phyloP scores from a whole-genome alignment of 2,329 filamentous ascomycete species.

The Fonsecaea pedrosoi region DNA sequence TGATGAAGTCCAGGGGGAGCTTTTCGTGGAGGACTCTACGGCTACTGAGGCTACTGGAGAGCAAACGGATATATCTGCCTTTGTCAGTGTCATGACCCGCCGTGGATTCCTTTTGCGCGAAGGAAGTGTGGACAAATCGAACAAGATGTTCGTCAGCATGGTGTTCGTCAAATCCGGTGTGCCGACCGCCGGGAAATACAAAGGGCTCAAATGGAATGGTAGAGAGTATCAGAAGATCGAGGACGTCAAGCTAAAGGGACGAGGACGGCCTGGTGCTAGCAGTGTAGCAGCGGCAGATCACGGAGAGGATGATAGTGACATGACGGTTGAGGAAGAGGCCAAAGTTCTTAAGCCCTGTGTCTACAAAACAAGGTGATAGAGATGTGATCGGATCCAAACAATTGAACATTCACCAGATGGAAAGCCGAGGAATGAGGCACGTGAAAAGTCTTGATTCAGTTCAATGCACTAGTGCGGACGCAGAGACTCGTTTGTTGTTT shows the following conservation, averaged over 20 bases:
- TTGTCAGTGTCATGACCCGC: conserved; percentile 79
- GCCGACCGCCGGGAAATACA: conserved; percentile 77
- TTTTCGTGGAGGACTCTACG: conserved; percentile 57
- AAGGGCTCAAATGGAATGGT: conserved; percentile 47
- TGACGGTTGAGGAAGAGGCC: conserved; percentile 65
- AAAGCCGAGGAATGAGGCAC: not conserved
- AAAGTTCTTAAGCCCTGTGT: conserved; percentile 92
- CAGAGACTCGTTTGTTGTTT: not conserved
- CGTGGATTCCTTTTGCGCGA: conserved; percentile 85
- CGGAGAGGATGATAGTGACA: conserved; percentile 62
- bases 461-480: not conserved
- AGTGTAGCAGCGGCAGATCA: not conserved
- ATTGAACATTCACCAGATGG: not conserved
- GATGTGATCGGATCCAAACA: not conserved
- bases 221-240: conserved; percentile 44
- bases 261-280: conserved; percentile 56
- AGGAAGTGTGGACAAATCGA: conserved; percentile 76
- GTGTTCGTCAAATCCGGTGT: conserved; percentile 84
- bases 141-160: conserved; percentile 99
- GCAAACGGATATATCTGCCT: conserved; percentile 85
- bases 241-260: conserved; percentile 49
- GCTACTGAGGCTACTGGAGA: conserved; percentile 58
- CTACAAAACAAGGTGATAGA: conserved; percentile 78
- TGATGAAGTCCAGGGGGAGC: conserved; percentile 63
- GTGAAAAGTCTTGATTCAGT: not conserved